phyloP scores from a whole-genome alignment of 2,329 filamentous ascomycete genomes.

The Myriosclerotinia duriaeana region DNA sequence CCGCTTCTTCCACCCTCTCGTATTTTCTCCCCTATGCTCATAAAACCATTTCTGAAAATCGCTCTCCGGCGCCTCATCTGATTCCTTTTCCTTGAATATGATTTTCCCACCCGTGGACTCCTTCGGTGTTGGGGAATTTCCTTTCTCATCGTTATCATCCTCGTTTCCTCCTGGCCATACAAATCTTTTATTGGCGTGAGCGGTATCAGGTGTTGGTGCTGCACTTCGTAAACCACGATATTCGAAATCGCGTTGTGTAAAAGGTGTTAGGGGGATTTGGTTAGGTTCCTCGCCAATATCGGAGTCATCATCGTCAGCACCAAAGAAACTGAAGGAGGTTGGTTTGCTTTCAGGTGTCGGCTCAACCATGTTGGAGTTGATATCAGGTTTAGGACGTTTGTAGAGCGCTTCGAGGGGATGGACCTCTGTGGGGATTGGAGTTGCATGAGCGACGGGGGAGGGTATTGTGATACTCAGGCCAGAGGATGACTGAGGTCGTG shows the following conservation, averaged over 20 bases:
- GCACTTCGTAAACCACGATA: slow-evolving; percentile 76
- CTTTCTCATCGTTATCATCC: slow-evolving; percentile 47
- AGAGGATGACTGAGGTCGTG: slow-evolving; percentile 46
- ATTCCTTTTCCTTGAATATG: slow-evolving; percentile 26
- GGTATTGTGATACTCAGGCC: slow-evolving; percentile 53
- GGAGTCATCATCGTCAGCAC: slow-evolving; percentile 47
- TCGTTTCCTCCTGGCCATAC: slow-evolving; percentile 52
- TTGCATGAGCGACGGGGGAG: slow-evolving; percentile 46
- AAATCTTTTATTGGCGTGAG: slow-evolving; percentile 66
- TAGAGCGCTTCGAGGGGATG: slow-evolving; percentile 92
- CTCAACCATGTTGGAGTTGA: slow-evolving; percentile 34
- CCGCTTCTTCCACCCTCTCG: slow-evolving; percentile 64
- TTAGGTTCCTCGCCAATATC: slow-evolving; percentile 46
- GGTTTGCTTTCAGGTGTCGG: slow-evolving; percentile 43
- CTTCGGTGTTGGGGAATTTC: slow-evolving; percentile 33
- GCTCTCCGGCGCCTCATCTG: slow-evolving; percentile 37
- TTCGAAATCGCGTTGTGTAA: slow-evolving; percentile 74
- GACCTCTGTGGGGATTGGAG: slow-evolving; percentile 48
- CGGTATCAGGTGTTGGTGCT: slow-evolving; percentile 92
- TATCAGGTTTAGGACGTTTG: slow-evolving; percentile 62
- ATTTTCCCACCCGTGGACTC: slow-evolving; percentile 28
- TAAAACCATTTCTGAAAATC: slow-evolving; percentile 69
- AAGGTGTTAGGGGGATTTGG: slow-evolving; percentile 73
- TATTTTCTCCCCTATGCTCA: slow-evolving; percentile 64
- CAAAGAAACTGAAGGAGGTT: slow-evolving; percentile 76